Evolutionary conservation across 2,329 filamentous ascomycete species (phyloP).

Genomic region (Conoideocrella luteorostrata): DNA sequence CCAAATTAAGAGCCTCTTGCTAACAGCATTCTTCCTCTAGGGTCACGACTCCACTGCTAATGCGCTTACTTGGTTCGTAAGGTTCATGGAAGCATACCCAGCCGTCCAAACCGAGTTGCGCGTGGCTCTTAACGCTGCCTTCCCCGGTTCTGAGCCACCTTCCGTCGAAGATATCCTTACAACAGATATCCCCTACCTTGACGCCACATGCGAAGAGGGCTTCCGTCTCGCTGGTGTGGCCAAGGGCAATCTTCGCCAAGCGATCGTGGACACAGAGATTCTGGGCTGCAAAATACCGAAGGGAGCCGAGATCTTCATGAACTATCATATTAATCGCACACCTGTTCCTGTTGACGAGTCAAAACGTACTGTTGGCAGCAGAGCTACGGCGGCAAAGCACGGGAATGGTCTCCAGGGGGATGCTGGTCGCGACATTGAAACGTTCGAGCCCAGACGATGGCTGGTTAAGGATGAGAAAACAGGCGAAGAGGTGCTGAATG

Average conservation of each 20-base stretch:
- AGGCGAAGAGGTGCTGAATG: too few species aligned
- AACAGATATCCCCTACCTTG: conserved; percentile 4
- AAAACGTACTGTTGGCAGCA: too few species aligned
- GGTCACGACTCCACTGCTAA: conserved; percentile 18
- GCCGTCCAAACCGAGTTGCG: conserved; percentile 15
- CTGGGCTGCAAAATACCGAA: conserved; percentile 1
- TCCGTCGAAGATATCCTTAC: background rate
- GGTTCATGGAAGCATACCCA: conserved; percentile 14
- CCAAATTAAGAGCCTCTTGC: background rate
- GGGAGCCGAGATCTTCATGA: conserved; percentile 2
- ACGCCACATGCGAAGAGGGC: conserved; percentile 4
- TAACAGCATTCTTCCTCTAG: conserved; percentile 1
- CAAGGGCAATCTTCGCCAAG: background rate
- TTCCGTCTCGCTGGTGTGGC: background rate
- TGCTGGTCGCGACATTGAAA: too few species aligned
- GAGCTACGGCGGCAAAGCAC: too few species aligned
- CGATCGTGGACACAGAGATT: conserved; percentile 1
- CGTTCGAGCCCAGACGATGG: too few species aligned
- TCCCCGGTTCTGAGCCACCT: background rate
- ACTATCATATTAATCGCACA: too few species aligned
- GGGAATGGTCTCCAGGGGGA: too few species aligned
- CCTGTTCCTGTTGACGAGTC: too few species aligned
- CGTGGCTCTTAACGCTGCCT: conserved; percentile 11
- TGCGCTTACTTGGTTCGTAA: conserved; percentile 15
- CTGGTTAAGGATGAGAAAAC: too few species aligned